Evolutionary conservation across 2,329 filamentous ascomycete species (phyloP).

Genomic region (Apiospora hydei): DNA sequence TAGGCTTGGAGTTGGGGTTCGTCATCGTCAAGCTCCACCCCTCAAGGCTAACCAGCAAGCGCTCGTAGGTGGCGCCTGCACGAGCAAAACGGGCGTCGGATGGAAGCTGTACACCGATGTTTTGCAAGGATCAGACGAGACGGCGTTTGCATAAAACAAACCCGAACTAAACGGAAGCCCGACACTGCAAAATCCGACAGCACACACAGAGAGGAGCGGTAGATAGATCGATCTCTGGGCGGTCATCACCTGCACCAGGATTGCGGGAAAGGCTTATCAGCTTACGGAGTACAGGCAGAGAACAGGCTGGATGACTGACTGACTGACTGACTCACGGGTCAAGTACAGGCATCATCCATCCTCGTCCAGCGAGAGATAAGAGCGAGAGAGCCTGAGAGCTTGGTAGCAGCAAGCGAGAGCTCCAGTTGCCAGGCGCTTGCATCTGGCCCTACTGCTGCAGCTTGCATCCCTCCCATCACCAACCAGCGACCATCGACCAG

Average conservation of each 20-base stretch:
- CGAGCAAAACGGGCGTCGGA: background rate
- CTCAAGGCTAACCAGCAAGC: background rate
- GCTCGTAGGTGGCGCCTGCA: constrained; percentile 4
- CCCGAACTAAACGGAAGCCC: constrained; percentile 11
- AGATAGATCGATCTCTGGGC: background rate
- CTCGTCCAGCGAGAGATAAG: background rate
- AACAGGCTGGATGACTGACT: too few relatives aligned
- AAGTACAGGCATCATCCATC: background rate
- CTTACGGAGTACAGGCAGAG: background rate
- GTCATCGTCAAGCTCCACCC: constrained; percentile 17
- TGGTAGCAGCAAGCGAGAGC: background rate
- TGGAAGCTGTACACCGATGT: background rate
- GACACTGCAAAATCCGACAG: constrained; percentile 1
- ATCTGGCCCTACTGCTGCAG: constrained; percentile 12
- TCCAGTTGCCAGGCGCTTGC: background rate
- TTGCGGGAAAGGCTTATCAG: background rate
- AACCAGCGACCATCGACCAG: background rate
- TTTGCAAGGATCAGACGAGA: background rate
- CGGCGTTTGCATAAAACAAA: constrained; percentile 19
- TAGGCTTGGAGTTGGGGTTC: background rate
- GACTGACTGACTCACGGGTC: background rate
- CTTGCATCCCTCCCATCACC: background rate
- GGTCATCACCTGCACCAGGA: constrained; percentile 3
- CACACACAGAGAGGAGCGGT: background rate
- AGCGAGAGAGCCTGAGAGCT: background rate